A percentile compares a stretch with the other conserved stretches of the same genome.
Conservation (phyloP, 768 basidiomycete species). For the Tulasnella sp. region DNA sequence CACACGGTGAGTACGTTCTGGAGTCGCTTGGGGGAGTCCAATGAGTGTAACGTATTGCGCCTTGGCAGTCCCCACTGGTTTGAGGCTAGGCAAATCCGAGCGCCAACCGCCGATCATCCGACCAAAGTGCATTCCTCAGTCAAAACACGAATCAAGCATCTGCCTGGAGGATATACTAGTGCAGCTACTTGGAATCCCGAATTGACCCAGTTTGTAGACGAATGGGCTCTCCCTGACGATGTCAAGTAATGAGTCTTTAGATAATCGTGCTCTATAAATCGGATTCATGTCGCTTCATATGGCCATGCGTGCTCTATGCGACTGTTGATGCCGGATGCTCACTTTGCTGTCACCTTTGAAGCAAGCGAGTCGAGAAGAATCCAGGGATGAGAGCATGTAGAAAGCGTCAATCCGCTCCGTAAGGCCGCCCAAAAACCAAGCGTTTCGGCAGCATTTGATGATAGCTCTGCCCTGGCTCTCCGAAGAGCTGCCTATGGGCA, state of each 20-base stretch:
- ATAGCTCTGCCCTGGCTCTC: too few relatives aligned
- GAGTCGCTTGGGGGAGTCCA: not conserved
- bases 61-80: not conserved
- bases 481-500: too few relatives aligned
- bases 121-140: slow-evolving; percentile 7
- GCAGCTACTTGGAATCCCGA: not conserved
- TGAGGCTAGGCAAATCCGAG: not conserved
- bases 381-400: too few relatives aligned
- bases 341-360: too few relatives aligned
- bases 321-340: not conserved
- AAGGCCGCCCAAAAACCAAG: too few relatives aligned
- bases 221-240: slow-evolving; percentile 6
- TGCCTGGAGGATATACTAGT: not conserved
- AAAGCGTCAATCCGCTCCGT: too few relatives aligned
- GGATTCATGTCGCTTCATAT: not conserved
- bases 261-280: not conserved
- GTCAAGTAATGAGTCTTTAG: not conserved
- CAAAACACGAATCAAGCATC: not conserved
- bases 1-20: not conserved
- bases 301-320: not conserved
- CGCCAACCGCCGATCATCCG: not conserved
- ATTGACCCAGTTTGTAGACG: not conserved
- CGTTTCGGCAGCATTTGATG: too few relatives aligned
- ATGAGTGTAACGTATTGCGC: not conserved
- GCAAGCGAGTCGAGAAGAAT: too few relatives aligned